Base-by-base conservation (phyloP, 768 basidiomycete genomes). In the Boletus edulis region DNA sequence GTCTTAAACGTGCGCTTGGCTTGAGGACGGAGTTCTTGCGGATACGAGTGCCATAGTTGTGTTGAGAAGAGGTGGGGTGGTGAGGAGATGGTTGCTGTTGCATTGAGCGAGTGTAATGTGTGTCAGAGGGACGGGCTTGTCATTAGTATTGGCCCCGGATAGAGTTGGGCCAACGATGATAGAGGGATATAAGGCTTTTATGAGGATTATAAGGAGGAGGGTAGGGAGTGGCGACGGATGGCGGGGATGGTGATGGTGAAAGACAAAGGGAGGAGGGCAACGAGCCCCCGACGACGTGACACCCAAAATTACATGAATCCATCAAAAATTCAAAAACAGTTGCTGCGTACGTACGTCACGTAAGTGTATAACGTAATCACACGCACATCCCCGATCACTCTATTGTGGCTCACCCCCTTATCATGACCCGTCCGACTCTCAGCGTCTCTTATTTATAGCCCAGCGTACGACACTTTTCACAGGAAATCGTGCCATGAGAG, bases 1-100 rank as follows among this genome's bases (percentile, higher is more conserved):
- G 77, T 57, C 78, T 74, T 27, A 78, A 76, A 57, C 82, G 83
- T 50, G 75, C 63, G 27, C 79, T 75, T 52, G 82, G 84, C 57
- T 76, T 80, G 59, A 84, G 75, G 58, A 74, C 27, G 48, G 80
- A 73, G 55, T 81, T 80, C 43, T 79, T 78, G 56, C 80, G 78
- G 35, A 78, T 81, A 47, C 82, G 73, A 17, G 82, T 84, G 58
- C 77, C 78, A 75, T 85, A 82, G 57, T 71, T 67, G 69, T 76
- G 77, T 5, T 60, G 56, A 29, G 62, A 40, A 15, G 65, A 27
- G 40, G 52, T 52, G 66, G 12, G 46, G 51, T 8, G 38, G 38
- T 18, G 35, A 29, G 29, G 29, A 2, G 59, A 40, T 29, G 54
- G 41, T 14, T 53, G 56, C 20, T 56, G 41, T 37, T 52, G 61